Percentiles rank a stretch among this genome's conserved stretches.
Evolutionary conservation across 2,329 filamentous ascomycete species (phyloP).

Genomic region (Raffaelea arxii): DNA sequence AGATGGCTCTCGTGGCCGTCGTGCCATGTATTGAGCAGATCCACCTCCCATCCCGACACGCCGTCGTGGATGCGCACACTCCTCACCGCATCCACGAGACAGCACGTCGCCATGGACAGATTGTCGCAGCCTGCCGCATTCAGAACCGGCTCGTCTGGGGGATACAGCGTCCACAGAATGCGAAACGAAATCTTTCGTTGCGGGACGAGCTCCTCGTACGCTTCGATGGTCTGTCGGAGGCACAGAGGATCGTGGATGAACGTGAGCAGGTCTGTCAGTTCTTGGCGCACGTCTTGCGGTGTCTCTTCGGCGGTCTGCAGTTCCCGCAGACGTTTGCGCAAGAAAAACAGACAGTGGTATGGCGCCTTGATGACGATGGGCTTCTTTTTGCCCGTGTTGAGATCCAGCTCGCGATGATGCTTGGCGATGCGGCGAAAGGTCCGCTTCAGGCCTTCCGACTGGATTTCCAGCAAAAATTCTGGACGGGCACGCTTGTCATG

Average conservation of each 20-base stretch:
- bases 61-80: not conserved
- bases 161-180: constrained; percentile 7
- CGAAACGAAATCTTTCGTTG: constrained; percentile 5
- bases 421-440: constrained; percentile 3
- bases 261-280: constrained; percentile 4
- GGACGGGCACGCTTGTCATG: not conserved
- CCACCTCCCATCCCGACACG: constrained; percentile 6
- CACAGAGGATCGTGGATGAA: constrained; percentile 5
- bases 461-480: constrained; percentile 4
- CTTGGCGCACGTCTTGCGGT: not conserved
- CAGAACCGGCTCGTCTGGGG: constrained; percentile 4
- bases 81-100: constrained; percentile 1
- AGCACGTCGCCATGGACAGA: constrained; percentile 1
- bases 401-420: constrained; percentile 2
- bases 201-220: constrained; percentile 4
- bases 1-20: constrained; percentile 1
- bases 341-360: constrained; percentile 4
- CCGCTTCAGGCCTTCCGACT: constrained; percentile 4
- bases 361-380: constrained; percentile 4
- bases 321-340: constrained; percentile 3
- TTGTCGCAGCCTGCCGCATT: not conserved
- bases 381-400: constrained; percentile 4
- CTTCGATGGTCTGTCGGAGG: constrained; percentile 4
- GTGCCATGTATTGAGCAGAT: constrained; percentile 1
- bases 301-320: constrained; percentile 3